Evolutionary conservation across 2,329 filamentous ascomycete genomes (phyloP).

Genomic region (Verruconis gallopava): DNA sequence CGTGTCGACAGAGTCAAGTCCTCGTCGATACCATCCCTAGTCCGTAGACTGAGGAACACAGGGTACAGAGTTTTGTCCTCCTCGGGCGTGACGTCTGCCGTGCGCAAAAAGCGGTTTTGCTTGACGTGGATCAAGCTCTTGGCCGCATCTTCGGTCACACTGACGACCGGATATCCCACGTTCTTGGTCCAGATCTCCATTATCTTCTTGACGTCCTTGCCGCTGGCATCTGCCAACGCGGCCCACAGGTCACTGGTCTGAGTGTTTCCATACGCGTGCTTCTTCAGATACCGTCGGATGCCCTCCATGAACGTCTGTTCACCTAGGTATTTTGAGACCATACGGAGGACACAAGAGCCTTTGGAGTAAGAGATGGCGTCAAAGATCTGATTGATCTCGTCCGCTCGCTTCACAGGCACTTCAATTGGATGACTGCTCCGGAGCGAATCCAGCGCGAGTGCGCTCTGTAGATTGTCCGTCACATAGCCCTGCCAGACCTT

Average conservation of each 20-base stretch:
- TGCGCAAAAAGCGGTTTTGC: constrained; percentile 90
- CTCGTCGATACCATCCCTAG: constrained; percentile 71
- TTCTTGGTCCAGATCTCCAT: constrained; percentile 98
- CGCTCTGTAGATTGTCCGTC: constrained; percentile 79
- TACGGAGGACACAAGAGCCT: constrained; percentile 86
- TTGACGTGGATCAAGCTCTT: constrained; percentile 59
- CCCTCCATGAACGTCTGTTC: constrained; percentile 90
- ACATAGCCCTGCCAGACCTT: constrained; percentile 96
- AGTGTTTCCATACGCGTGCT: constrained; percentile 94
- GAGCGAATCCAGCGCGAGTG: constrained; percentile 75
- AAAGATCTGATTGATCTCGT: constrained; percentile 97
- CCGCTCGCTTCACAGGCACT: constrained; percentile 86
- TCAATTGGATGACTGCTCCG: constrained; percentile 94
- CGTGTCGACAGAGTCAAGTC: constrained; percentile 58
- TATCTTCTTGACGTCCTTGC: constrained; percentile 77
- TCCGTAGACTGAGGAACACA: constrained; percentile 75
- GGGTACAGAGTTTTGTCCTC: constrained; percentile 83
- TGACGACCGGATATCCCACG: constrained; percentile 82
- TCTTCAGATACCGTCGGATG: constrained; percentile 80
- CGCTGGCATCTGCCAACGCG: constrained; percentile 74
- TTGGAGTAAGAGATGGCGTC: constrained; percentile 97
- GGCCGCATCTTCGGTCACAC: constrained; percentile 62
- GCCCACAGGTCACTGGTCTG: constrained; percentile 84
- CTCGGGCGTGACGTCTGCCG: constrained; percentile 83
- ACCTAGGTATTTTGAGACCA: constrained; percentile 92